phyloP scores from a whole-genome alignment of 768 basidiomycete genomes.

The Thelephora aurantiotincta region DNA sequence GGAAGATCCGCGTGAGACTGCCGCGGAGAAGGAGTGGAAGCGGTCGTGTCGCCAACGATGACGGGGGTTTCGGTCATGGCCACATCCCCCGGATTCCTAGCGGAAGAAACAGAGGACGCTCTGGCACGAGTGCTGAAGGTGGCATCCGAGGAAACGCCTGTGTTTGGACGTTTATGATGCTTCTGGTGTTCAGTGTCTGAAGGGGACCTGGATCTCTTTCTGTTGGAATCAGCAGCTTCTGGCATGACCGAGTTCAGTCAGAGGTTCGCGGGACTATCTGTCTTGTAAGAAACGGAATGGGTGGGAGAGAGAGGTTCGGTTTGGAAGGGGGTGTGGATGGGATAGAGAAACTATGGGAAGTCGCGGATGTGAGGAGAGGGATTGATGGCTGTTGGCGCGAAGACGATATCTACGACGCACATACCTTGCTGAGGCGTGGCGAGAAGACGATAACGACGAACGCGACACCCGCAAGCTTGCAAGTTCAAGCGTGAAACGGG shows the following conservation, averaged over 20 bases:
- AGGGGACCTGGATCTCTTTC: conserved; percentile 79
- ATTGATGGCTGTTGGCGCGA: neutral
- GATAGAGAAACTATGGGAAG: conserved; percentile 10
- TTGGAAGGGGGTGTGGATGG: conserved; percentile 17
- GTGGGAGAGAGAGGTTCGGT: conserved; percentile 8
- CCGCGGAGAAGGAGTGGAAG: conserved; percentile 45
- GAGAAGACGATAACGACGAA: conserved; percentile 5
- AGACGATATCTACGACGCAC: conserved; percentile 2
- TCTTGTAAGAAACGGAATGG: conserved; percentile 16
- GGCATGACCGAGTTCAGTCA: conserved; percentile 55
- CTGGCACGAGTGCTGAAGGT: conserved; percentile 29
- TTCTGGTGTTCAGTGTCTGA: conserved; percentile 63
- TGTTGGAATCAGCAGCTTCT: conserved; percentile 64
- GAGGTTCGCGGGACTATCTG: conserved; percentile 19
- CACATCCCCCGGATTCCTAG: conserved; percentile 38
- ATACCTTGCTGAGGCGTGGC: neutral
- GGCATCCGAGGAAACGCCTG: conserved; percentile 38
- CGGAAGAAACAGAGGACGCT: conserved; percentile 19
- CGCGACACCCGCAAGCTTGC: neutral
- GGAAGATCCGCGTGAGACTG: conserved; percentile 21
- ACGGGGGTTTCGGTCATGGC: conserved; percentile 41
- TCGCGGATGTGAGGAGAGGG: conserved; percentile 9
- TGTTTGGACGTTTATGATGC: conserved; percentile 74
- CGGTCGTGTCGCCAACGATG: conserved; percentile 27
- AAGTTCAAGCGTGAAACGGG: neutral